Evolutionary conservation across 1,284 basidiomycete genomes (phyloP), one percentile per base, ranked within the genome.

Genomic region (Fomitopsis betulina): DNA sequence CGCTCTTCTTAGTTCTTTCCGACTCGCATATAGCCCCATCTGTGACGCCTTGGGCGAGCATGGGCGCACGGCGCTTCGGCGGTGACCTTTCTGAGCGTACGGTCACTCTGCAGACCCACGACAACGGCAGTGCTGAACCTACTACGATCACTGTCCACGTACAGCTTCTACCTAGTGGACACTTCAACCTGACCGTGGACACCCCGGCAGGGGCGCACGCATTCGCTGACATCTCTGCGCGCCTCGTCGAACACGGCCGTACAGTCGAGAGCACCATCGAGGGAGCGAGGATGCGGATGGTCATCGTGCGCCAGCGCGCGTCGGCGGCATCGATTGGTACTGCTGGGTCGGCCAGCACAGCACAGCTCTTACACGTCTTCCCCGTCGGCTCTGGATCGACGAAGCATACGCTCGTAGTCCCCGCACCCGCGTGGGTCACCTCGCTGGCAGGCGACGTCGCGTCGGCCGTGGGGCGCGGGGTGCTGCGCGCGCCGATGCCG

Each of bases 401-500:
- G 2, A 86, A 85, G 65, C 84, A 79, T 6, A 84, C 85, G 15
- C 72, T 92, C 7, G 72, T 81, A 7, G 67, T 88, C 7, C 83
- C 86, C 3, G 75, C 85, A 21, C 89, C 89, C 6, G 76, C 76
- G 17, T 92, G 88, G 87, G 71, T 88, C 30, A 68, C 82, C 43
- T 82, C 85, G 2, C 74, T 90, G 10, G 83, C 82, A 19, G 80
- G 79, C 5, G 85, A 86, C 58, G 73, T 45, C 42, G 42, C 80
- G 17, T 68, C 81, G 17, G 75, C 73, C 27, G 76, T 78, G 7
- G 76, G 76, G 25, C 82, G 82, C 62, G 84, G 85, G 4, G 80
- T 81, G 27, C 65, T 86, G 62, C 81, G 82, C 63, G 87, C 92
- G 9, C 93, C 93, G n/a, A 94, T 94, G 91, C 93, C 92, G 32